Evolutionary conservation across 208 protist species (phyloP).

Genomic region (Trypanosomatidae sp.): DNA sequence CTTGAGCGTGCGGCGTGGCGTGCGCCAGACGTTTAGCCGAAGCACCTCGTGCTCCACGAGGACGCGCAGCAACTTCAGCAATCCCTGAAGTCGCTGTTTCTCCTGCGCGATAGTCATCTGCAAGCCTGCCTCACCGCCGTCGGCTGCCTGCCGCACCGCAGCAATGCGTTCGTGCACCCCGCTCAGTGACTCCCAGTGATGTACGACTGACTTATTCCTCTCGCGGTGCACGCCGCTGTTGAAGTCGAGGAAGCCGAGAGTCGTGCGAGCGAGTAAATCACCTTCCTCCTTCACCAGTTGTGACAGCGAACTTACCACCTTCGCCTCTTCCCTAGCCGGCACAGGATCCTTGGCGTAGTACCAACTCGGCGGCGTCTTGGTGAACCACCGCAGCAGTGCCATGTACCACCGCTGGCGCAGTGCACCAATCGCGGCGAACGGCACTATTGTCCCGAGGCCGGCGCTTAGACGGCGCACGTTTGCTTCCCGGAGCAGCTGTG

Average conservation of each 20-base stretch:
- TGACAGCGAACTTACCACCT: constrained; percentile 54
- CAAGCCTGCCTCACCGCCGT: constrained; percentile 23
- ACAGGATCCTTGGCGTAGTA: constrained; percentile 65
- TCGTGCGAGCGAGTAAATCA: constrained; percentile 25
- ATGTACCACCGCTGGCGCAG: constrained; percentile 79
- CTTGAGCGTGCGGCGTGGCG: constrained; percentile 50
- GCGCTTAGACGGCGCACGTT: constrained; percentile 54
- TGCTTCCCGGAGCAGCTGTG: constrained; percentile 45
- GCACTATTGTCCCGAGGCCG: constrained; percentile 38
- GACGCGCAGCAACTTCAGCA: constrained; percentile 58
- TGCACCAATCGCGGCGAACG: constrained; percentile 59
- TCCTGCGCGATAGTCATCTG: constrained; percentile 40
- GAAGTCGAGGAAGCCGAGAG: constrained; percentile 72
- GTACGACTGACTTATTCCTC: not conserved
- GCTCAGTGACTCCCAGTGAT: constrained; percentile 29
- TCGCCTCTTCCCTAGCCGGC: constrained; percentile 47
- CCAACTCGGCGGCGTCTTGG: constrained; percentile 72
- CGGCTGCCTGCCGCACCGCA: constrained; percentile 16
- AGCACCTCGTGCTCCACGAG: constrained; percentile 73
- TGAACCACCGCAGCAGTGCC: constrained; percentile 83
- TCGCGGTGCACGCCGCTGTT: constrained; percentile 20
- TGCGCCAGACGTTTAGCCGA: constrained; percentile 70
- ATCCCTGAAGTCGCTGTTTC: constrained; percentile 34
- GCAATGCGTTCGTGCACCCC: constrained; percentile 27
- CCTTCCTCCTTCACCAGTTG: constrained; percentile 52